Base-by-base conservation (phyloP, 2,329 filamentous ascomycete species). In the Neoarthrinium moseri region DNA sequence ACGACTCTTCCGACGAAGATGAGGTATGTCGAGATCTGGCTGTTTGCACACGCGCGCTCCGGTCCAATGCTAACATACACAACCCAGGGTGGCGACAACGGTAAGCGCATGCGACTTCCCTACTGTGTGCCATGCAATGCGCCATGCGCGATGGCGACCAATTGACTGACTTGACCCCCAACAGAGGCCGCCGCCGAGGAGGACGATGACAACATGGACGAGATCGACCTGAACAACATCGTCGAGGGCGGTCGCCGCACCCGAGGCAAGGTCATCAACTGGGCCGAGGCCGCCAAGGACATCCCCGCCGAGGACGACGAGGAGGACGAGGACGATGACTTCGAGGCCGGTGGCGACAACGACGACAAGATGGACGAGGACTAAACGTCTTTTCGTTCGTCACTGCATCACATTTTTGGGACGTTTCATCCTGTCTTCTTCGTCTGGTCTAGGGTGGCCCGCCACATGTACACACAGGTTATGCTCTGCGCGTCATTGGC, bases 191-290 rank as follows among this genome's bases (percentile, higher is more conserved):
- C 86, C 57, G 87, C 54, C 10, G 59, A 89, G 43, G 86, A 87
- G 35, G 89, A 91, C 45, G 86, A 88, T 49, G 79, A 89, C 61
- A 87, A 88, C 68, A 81, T 96, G 77, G 89, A 95, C 65, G 91
- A 92, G 71, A 96, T 99, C 66, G 89, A 95, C 65, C 75, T 81
- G 47, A 81, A 81, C 66, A 97, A 97, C 79, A 95, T 97, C 67
- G 84, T 97, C 63, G 67, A 73, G 48, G 80, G 77, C 54, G 86
- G 86, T 52, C 82, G 85, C 59, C 92, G 94, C 69, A 97, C 92
- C 53, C 92, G 92, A 62, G 91, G 91, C 64, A 89, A 89, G 69
- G 80, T 84, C 62, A 96, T 97, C 66, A 89, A 97, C 77, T 97
- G 89, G 71, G 87, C 87, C 61, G 91, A 95, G 75, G 91, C 91